Evolutionary conservation across 208 protist genomes (phyloP).

Genomic region (Herpetomonas tarakana): DNA sequence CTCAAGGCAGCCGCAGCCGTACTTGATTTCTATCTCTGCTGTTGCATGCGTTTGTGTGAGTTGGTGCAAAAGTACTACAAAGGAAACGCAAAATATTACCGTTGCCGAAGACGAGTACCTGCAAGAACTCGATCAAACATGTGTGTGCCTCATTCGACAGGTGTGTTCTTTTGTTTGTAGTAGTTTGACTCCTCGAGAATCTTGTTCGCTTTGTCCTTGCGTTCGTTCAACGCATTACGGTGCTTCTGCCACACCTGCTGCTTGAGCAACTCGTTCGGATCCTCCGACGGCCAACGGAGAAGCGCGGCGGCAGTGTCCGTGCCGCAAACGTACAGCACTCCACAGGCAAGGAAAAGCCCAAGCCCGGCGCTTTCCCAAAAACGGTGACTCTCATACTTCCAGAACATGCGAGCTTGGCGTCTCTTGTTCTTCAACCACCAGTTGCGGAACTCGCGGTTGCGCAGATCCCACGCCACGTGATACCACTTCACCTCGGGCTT

Average conservation of each 20-base stretch:
- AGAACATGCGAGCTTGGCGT: conserved; percentile 47
- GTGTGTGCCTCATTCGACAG: conserved; percentile 12
- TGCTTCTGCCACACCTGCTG: conserved; percentile 59
- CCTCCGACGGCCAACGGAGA: conserved; percentile 72
- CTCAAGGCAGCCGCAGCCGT: no score
- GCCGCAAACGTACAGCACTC: conserved; percentile 46
- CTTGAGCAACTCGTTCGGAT: conserved; percentile 76
- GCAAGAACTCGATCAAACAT: not conserved
- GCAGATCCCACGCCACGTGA: conserved; percentile 65
- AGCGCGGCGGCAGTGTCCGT: conserved; percentile 41
- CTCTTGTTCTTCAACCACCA: conserved; percentile 48
- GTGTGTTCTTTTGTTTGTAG: conserved; percentile 64
- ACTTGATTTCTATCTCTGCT: no score
- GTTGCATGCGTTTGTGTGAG: no score
- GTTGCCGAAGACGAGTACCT: conserved; percentile 6
- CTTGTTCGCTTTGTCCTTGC: conserved; percentile 69
- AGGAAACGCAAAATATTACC: conserved; percentile 16
- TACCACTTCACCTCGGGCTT: conserved; percentile 69
- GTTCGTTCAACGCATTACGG: conserved; percentile 54
- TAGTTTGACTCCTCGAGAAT: conserved; percentile 76
- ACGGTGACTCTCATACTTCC: conserved; percentile 72
- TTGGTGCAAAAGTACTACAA: no score
- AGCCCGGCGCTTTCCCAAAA: conserved; percentile 43
- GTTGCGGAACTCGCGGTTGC: conserved; percentile 52
- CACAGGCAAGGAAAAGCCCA: conserved; percentile 31